Percentiles rank a stretch among this genome's conserved stretches.
phyloP scores from a whole-genome alignment of 495 filamentous ascomycete species.

The Rusavskia elegans region DNA sequence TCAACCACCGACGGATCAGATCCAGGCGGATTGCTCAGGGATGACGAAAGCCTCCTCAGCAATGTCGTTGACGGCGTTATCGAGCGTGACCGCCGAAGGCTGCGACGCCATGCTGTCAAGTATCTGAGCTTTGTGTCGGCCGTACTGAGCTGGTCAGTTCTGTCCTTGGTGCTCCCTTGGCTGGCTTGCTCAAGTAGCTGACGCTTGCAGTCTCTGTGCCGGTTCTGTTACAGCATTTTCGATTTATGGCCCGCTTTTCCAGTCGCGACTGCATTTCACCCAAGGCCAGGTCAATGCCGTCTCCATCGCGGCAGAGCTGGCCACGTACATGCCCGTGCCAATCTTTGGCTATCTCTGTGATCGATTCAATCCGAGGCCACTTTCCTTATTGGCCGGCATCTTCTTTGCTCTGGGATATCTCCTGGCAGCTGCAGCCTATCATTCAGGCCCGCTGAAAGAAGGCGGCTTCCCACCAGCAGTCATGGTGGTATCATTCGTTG shows the following conservation, averaged over 20 bases:
- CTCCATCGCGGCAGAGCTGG: conserved; percentile 65
- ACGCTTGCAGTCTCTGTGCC: conserved; percentile 44
- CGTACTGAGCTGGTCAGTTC: conserved; percentile 37
- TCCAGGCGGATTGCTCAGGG: conserved; percentile 16
- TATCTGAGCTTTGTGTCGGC: conserved; percentile 44
- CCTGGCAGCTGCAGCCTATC: conserved; percentile 66
- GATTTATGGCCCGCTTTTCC: conserved; percentile 78
- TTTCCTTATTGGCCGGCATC: conserved; percentile 52
- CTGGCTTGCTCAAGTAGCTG: background rate
- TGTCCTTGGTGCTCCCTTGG: background rate
- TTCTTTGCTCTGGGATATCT: conserved; percentile 72
- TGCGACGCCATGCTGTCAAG: conserved; percentile 34
- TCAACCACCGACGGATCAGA: conserved; percentile 19
- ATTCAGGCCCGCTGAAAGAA: conserved; percentile 37
- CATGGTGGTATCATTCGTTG: conserved; percentile 73
- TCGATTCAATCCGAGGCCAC: conserved; percentile 58
- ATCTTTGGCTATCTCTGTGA: conserved; percentile 86
- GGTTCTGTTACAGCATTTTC: conserved; percentile 80
- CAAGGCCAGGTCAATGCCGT: conserved; percentile 86
- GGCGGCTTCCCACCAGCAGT: conserved; percentile 58
- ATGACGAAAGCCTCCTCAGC: conserved; percentile 41
- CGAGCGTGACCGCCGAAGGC: conserved; percentile 35
- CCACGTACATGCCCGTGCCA: conserved; percentile 79
- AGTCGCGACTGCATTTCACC: conserved; percentile 65
- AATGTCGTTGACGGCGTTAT: conserved; percentile 46